These are phyloP conservation scores for Inga laurina DNA, from an alignment of 306 rosid species.

Conservation along the genomic window DNA sequence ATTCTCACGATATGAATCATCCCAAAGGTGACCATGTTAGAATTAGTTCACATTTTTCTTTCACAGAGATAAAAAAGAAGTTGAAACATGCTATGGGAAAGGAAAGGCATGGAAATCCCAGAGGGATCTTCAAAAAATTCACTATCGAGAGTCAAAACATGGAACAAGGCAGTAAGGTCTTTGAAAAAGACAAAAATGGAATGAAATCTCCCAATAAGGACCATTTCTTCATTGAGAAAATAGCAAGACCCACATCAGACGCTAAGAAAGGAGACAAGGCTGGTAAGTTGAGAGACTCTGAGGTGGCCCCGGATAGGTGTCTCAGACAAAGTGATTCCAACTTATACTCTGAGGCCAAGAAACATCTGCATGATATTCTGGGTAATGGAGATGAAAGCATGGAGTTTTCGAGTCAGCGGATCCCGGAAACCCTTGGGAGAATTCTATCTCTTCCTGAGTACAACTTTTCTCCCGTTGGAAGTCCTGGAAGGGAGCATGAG, in stretches of 20 bases:
- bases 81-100: conserved; percentile 82
- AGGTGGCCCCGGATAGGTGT: conserved; percentile 39
- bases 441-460: conserved; percentile 86
- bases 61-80: conserved; percentile 78
- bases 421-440: conserved; percentile 77
- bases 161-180: conserved; percentile 37
- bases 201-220: conserved; percentile 71
- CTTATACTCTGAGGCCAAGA: conserved; percentile 82
- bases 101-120: conserved; percentile 60
- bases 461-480: conserved; percentile 66
- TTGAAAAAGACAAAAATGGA: conserved; percentile 54
- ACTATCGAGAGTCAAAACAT: conserved; percentile 16
- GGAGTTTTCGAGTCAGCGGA: conserved; percentile 50
- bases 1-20: conserved; percentile 42
- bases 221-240: conserved; percentile 74
- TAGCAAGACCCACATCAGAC: conserved; percentile 58
- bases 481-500: conserved; percentile 75
- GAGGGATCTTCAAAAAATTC: conserved; percentile 33
- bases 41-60: conserved; percentile 69
- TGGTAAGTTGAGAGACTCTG: conserved; percentile 50
- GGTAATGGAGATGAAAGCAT: conserved; percentile 64
- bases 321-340: conserved; percentile 50
- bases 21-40: conserved; percentile 52
- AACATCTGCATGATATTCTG: conserved; percentile 82
- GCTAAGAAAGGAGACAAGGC: conserved; percentile 54